Conservation (phyloP, 2,329 filamentous ascomycete genomes). For the Claviceps sp. region DNA sequence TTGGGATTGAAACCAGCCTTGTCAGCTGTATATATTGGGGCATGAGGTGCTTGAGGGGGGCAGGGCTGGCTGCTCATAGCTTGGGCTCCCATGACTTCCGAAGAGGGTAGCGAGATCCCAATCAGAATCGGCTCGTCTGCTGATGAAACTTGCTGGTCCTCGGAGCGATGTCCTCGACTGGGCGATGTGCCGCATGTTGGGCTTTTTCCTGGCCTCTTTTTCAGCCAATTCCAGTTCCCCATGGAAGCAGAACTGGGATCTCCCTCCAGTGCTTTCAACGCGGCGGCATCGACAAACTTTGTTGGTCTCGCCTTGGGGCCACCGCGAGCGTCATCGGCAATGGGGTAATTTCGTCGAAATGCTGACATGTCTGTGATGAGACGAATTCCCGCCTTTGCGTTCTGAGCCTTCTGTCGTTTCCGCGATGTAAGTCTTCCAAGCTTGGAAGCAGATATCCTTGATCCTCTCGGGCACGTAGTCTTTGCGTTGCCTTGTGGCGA, state of each 20-base stretch:
- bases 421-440: conserved; percentile 41
- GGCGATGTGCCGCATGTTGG: conserved; percentile 14
- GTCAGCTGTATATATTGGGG: not conserved
- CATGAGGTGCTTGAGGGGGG: not conserved
- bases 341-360: conserved; percentile 31
- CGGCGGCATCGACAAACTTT: conserved; percentile 46
- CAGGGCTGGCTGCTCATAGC: conserved; percentile 22
- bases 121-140: conserved; percentile 61
- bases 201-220: conserved; percentile 23
- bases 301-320: conserved; percentile 18
- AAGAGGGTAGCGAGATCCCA: conserved; percentile 50
- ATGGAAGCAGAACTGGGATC: conserved; percentile 38
- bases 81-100: conserved; percentile 10
- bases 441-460: conserved; percentile 26
- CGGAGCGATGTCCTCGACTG: conserved; percentile 14
- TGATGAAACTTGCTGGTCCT: conserved; percentile 44
- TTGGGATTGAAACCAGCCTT: not conserved
- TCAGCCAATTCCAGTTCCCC: conserved; percentile 46
- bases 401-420: conserved; percentile 46
- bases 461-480: conserved; percentile 11
- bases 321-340: conserved; percentile 17
- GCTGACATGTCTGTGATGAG: conserved; percentile 56
- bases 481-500: conserved; percentile 9
- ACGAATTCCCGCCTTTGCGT: conserved; percentile 49
- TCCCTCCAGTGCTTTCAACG: conserved; percentile 46